Evolutionary conservation across 805 yeast species (phyloP), one percentile per base, ranked within the genome.

Genomic region (Jamesozyma piceae): DNA sequence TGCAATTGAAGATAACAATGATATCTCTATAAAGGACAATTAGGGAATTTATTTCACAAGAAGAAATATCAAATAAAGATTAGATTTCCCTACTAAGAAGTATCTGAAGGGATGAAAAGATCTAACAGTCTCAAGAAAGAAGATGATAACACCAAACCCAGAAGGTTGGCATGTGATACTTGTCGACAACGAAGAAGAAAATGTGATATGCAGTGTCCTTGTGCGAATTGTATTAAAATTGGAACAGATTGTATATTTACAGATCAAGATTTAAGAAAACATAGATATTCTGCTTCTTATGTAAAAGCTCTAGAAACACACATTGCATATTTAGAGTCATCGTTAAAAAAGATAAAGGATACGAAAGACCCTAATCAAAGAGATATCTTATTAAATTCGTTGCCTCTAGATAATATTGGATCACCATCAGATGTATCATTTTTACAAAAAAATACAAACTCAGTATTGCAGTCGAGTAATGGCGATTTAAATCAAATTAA

Each of bases 191-290:
- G 55, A 37, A 45, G 60, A 42, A 66, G 73, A 42, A 72, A 69
- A 50, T 74, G 78, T 52, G 63, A 71, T 49, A 66, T 63, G 46
- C 65, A 64, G 35, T 52, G 52, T 33, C 78, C 78, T 6, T 74
- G 78, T 49, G 53, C 66, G 26, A 65, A 64, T 45, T 74, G 78
- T 49, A 52, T 62, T 20, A 67, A 64, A 45, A 60, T 65, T 11
- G 61, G 62, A 4, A 63, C 62, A n/a, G 71, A 66, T 29, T 74
- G 78, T 52, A 54, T 70, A 18, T 66, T 60, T 37, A 63, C 66
- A 0, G 57, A 64, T 2, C 57, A 60, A 48, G 78, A 73, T 47
- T 59, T 70, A 62, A 55, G 78, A 27, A 70, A 66, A 43, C 66
- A 63, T 43, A 54, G 77, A 40, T 72, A 74, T 2, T 60, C 72